A percentile compares a stretch with the other conserved stretches of the same genome.
phyloP scores from a whole-genome alignment of 805 yeast genomes.

The Suhomyces sp. region DNA sequence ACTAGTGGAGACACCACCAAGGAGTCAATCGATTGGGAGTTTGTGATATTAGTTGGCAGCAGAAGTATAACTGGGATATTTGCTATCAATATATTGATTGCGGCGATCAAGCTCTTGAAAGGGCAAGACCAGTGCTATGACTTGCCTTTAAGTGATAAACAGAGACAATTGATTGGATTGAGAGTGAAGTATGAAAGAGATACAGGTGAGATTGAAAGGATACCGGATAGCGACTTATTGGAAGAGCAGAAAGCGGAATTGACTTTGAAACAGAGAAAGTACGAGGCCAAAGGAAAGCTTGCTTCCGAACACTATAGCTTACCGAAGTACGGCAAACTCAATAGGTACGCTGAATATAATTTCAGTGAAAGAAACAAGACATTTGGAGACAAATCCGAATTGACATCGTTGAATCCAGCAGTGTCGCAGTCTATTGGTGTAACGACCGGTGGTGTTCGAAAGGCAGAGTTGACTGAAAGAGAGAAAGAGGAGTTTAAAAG shows the following conservation, averaged over 20 bases:
- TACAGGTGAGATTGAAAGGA: constrained; percentile 1
- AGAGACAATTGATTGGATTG: constrained; percentile 48
- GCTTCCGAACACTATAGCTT: constrained; percentile 12
- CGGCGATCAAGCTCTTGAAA: constrained; percentile 30
- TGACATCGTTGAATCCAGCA: too few species aligned
- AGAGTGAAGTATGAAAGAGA: constrained; percentile 4
- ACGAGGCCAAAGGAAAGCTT: constrained; percentile 13
- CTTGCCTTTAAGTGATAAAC: constrained; percentile 47
- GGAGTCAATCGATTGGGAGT: constrained; percentile 6
- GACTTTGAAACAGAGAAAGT: constrained; percentile 22
- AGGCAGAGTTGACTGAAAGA: too few species aligned
- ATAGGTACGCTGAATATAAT: constrained; percentile 4
- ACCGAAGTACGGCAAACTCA: constrained; percentile 21
- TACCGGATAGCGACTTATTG: constrained; percentile 18
- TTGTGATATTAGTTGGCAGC: constrained; percentile 11
- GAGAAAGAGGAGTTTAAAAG: too few species aligned
- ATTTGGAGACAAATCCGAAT: too few species aligned
- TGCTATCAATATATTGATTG: constrained; percentile 24
- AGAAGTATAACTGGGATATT: constrained; percentile 22
- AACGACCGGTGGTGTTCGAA: too few species aligned
- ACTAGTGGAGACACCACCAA: constrained; percentile 1
- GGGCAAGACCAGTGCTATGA: constrained; percentile 53
- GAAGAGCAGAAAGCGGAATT: constrained; percentile 18
- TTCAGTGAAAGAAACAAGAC: not conserved
- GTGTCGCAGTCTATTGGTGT: too few species aligned